Evolutionary conservation across 2,329 filamentous ascomycete species (phyloP), one percentile per base, ranked within the genome.

Genomic region (Fusarium pseudograminearum): DNA sequence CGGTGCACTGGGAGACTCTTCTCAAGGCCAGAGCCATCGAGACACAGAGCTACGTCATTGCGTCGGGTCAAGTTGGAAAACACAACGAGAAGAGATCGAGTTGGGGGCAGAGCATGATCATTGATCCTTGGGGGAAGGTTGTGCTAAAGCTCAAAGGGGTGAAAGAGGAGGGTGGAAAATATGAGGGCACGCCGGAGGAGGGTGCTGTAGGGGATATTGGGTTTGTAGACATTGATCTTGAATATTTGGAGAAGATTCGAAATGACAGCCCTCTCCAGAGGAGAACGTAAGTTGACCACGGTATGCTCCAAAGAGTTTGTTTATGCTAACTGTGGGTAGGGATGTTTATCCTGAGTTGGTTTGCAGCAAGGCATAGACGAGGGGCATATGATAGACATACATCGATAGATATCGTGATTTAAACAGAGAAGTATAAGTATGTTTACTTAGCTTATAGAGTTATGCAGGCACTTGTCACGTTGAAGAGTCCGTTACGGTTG

Each of bases 121-220:
- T 98, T 28, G 91, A 93, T 77, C 94, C 95, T 0, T 97, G 94
- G 93, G 95, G 95, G 0, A 85, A 87, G 59, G 86, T 98, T 2
- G 76, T 93, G 41, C 85, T 90, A 5, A 85, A 91, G 75, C 84
- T 90, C 76, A 85, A 84, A 41, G 90, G 89, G 1, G 84, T 84
- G n/a, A 82, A 81, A 20, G 80, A 83, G 42, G 79, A 80, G n/a
- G 80, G 83, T 38, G 79, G 65, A 61, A 56, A 69, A 11, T 59
- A 62, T 4, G 66, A 73, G 56, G 72, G 72, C 10, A 68, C 59
- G 15, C 68, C 72, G 3, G 72, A 74, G 59, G 82, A 83, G n/a
- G 79, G 78, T 4, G 78, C 79, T 12, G 75, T 78, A 4, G 79
- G 83, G 18, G 81, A 85, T 70, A 78, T 89, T 63, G 87, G 85